Conservation (phyloP, 768 basidiomycete genomes). For the Leucocoprinus leucothites region DNA sequence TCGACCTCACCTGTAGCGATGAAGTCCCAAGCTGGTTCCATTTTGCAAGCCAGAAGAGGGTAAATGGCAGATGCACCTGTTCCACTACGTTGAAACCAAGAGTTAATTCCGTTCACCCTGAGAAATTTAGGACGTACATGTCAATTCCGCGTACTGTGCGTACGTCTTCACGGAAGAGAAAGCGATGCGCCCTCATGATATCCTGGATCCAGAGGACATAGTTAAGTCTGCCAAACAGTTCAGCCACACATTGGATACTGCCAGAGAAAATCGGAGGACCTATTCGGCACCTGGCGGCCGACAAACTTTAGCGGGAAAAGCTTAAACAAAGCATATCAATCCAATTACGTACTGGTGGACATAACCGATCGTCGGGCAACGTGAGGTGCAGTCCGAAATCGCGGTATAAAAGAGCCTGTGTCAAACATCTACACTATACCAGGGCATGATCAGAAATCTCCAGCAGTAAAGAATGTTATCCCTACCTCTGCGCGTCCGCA, state of each 20-base stretch:
- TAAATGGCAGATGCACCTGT: conserved; percentile 93
- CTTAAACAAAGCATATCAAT: background rate
- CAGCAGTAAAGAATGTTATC: background rate
- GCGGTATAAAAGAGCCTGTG: conserved; percentile 69
- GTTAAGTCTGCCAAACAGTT: conserved; percentile 55
- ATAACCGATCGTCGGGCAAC: conserved; percentile 71
- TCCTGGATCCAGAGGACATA: conserved; percentile 87
- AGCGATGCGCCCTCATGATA: conserved; percentile 38
- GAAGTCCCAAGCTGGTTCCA: conserved; percentile 54
- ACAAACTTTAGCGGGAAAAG: background rate
- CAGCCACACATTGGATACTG: background rate
- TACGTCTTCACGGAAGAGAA: conserved; percentile 13
- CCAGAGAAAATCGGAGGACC: conserved; percentile 34
- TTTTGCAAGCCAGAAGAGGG: conserved; percentile 65
- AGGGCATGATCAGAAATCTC: conserved; percentile 3
- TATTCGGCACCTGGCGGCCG: conserved; percentile 60
- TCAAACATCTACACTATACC: conserved; percentile 56
- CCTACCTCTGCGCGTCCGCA: conserved; percentile 65
- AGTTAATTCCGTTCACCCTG: background rate
- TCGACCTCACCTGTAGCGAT: conserved; percentile 61
- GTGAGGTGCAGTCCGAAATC: conserved; percentile 67
- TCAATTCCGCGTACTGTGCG: conserved; percentile 54
- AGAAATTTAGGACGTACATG: conserved; percentile 47
- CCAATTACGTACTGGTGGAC: conserved; percentile 72
- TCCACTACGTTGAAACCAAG: conserved; percentile 47